Evolutionary conservation across 2,329 filamentous ascomycete species (phyloP).

Genomic region (Nemania bipapillata): DNA sequence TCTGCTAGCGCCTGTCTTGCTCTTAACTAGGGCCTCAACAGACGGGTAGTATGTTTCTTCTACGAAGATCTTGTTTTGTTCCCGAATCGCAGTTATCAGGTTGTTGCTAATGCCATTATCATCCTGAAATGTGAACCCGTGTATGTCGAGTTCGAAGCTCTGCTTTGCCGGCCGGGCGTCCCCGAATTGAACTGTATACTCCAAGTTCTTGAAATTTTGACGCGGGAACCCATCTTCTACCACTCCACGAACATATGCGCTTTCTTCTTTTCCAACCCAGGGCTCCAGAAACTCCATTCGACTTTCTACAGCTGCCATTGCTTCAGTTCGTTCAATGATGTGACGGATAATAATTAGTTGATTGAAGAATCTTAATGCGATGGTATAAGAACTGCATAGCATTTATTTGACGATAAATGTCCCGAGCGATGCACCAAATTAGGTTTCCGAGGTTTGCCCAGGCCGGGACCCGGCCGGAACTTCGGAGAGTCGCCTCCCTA

Average conservation of each 20-base stretch:
- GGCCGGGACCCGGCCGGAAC: too few relatives aligned
- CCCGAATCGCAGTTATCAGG: background rate
- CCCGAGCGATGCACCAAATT: too few relatives aligned
- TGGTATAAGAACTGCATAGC: background rate
- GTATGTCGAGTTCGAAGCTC: background rate
- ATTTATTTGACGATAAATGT: background rate
- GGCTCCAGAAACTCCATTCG: conserved; percentile 26
- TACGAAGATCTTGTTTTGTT: background rate
- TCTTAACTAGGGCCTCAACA: conserved; percentile 30
- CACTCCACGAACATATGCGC: conserved; percentile 16
- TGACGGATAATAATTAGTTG: background rate
- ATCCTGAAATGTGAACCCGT: conserved; percentile 1
- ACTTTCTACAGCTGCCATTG: conserved; percentile 21
- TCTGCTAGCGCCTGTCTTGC: conserved; percentile 21
- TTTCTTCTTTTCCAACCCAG: conserved; percentile 11
- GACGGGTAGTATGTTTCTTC: conserved; percentile 21
- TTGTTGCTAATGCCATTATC: background rate
- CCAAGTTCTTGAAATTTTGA: conserved; percentile 16
- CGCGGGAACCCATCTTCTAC: conserved; percentile 10
- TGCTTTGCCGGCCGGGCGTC: conserved; percentile 24
- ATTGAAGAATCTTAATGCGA: too few relatives aligned
- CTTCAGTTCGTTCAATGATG: background rate
- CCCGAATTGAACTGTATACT: conserved; percentile 10
- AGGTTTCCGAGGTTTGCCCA: too few relatives aligned
- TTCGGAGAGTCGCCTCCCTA: too few relatives aligned